phyloP scores from a whole-genome alignment of 495 filamentous ascomycete species.

The Penicillium ucsense region DNA sequence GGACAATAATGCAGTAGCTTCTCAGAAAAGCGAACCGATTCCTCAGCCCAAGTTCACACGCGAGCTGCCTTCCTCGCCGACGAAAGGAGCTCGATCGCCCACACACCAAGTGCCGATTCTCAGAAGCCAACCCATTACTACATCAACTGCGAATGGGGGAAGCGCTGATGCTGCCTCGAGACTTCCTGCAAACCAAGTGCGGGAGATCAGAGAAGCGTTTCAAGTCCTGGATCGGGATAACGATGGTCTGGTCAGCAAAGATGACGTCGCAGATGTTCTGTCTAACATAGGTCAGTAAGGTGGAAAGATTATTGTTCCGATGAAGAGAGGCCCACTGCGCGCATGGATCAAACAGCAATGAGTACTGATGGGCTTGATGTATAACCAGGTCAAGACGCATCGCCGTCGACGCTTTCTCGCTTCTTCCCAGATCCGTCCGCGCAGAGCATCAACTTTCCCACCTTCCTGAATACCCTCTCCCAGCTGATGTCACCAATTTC shows the following conservation, averaged over 20 bases:
- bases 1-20: conserved; percentile 11
- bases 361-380: background rate
- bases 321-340: background rate
- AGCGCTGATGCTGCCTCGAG: conserved; percentile 48
- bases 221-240: conserved; percentile 77
- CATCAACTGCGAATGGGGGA: background rate
- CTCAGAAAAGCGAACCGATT: conserved; percentile 22
- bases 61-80: conserved; percentile 35
- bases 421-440: conserved; percentile 66
- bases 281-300: conserved; percentile 53
- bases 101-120: conserved; percentile 18
- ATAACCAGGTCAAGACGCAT: conserved; percentile 45
- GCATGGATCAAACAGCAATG: conserved; percentile 1
- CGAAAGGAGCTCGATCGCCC: conserved; percentile 27
- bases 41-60: conserved; percentile 31
- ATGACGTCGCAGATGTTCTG: conserved; percentile 74
- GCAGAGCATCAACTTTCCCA: conserved; percentile 68
- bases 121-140: conserved; percentile 17
- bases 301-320: background rate
- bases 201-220: conserved; percentile 75
- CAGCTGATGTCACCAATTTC: conserved; percentile 62
- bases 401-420: conserved; percentile 47
- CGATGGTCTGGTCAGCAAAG: conserved; percentile 62
- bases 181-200: conserved; percentile 55
- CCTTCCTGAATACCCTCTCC: conserved; percentile 72